These are phyloP conservation scores for Tulasnella sp. DNA, from an alignment of 768 basidiomycete species.

Conservation along the genomic window DNA sequence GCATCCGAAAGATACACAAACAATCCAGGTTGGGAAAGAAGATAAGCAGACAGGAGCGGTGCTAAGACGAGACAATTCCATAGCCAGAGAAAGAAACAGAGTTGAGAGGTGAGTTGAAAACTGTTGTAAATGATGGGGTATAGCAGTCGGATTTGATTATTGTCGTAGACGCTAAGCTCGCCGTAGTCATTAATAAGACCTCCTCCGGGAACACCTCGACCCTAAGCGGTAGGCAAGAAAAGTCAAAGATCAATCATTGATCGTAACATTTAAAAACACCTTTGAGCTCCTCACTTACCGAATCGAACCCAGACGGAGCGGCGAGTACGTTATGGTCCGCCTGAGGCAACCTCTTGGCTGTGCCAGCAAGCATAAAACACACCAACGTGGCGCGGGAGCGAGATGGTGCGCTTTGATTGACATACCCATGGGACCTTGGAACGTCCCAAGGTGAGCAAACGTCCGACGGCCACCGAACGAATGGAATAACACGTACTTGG, in stretches of 20 bases:
- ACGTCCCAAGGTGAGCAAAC: background rate
- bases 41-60: background rate
- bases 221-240: background rate
- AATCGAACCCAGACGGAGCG: background rate
- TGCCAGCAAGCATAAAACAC: background rate
- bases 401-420: background rate
- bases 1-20: background rate
- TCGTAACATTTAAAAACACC: background rate
- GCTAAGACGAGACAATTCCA: background rate
- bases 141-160: background rate
- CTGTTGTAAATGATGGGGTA: background rate
- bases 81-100: background rate
- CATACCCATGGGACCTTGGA: background rate
- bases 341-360: background rate
- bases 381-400: background rate
- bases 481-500: background rate
- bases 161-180: conserved; percentile 5
- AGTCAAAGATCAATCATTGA: background rate
- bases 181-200: background rate
- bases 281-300: background rate
- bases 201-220: background rate
- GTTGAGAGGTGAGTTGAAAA: background rate
- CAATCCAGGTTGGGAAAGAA: background rate
- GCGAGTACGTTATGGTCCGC: background rate
- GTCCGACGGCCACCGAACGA: background rate